Base-by-base conservation (phyloP, 768 basidiomycete genomes). In the Trametes maxima region DNA sequence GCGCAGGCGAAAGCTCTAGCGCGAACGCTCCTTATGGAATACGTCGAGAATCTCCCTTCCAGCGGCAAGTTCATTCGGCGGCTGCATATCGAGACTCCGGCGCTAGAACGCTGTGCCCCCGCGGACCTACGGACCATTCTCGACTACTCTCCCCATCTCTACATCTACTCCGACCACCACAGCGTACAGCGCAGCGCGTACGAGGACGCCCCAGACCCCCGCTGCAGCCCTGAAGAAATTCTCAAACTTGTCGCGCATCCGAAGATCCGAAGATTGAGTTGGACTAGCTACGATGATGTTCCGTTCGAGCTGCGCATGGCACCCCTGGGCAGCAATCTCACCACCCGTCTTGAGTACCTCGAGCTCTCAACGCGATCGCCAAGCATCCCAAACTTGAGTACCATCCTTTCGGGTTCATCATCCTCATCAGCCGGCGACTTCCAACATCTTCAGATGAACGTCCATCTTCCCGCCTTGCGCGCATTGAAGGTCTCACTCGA, bases 241-340 rank as follows among this genome's bases (percentile, higher is more conserved):
- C 80, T 90, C 12, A 79, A 78, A 11, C 80, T 84, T 12, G 82
- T 90, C 63, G 83, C 79, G 48, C 83, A 75, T 47, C 82, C 83
- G 16, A 76, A 79, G 45, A 81, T 91, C 37, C 81, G 83, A 4
- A 76, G 84, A 28, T 76, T 91, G 14, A 85, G 83, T 24, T 89
- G 87, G 82, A 90, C 89, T 37, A 89, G 84, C 67, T 91, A 91
- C 66, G 87, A 85, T 58, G 86, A 88, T 53, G 76, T 82, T 1
- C 80, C 82, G 0, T 80, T 82, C 61, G 85, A 85, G 59, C 75
- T 79, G 22, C 81, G 82, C 42, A 80, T 85, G 70, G 82, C 78
- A 1, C 83, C 83, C 5, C 78, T 85, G 42, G 76, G 86, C 47
- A 75, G 75, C 48, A 80, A 78, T 42, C 79, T 82, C 3, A 83